Evolutionary conservation across 345 rosid genomes (phyloP).

Genomic region (Microcos paniculata): DNA sequence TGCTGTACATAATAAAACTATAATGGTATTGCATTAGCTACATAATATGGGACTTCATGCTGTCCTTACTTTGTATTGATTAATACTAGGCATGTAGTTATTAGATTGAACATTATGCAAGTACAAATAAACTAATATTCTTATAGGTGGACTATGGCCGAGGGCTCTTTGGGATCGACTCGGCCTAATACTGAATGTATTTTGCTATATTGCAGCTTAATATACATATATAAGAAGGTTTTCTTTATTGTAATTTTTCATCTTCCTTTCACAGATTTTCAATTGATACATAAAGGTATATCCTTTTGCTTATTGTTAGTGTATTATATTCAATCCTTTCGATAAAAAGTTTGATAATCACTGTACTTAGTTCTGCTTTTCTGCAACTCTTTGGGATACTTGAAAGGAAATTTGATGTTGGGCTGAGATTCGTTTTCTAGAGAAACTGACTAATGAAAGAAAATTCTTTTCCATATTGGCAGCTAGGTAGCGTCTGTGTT

Average conservation of each 20-base stretch:
- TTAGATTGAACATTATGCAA: conserved; percentile 22
- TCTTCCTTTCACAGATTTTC: not conserved
- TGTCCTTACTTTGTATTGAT: conserved; percentile 28
- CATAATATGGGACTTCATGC: conserved; percentile 19
- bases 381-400: not conserved
- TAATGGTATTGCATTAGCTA: conserved; percentile 40
- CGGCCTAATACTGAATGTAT: conserved; percentile 33
- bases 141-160: conserved; percentile 26
- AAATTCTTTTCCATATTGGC: not conserved
- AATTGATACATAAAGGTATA: not conserved
- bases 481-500: not conserved
- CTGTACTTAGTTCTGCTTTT: not conserved
- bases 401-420: not conserved
- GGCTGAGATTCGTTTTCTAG: not conserved
- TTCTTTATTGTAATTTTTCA: not conserved
- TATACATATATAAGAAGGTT: conserved; percentile 20
- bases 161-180: conserved; percentile 27
- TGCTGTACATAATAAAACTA: conserved; percentile 67
- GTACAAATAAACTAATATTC: conserved; percentile 30
- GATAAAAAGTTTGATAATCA: not conserved
- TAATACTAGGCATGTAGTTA: conserved; percentile 13
- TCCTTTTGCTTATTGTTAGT: not conserved
- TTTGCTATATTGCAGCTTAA: conserved; percentile 17
- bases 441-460: not conserved
- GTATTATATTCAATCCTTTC: not conserved